Percentiles rank a stretch among this genome's conserved stretches.
phyloP scores from a whole-genome alignment of 2,329 filamentous ascomycete genomes.

The Periconia macrospinosa region DNA sequence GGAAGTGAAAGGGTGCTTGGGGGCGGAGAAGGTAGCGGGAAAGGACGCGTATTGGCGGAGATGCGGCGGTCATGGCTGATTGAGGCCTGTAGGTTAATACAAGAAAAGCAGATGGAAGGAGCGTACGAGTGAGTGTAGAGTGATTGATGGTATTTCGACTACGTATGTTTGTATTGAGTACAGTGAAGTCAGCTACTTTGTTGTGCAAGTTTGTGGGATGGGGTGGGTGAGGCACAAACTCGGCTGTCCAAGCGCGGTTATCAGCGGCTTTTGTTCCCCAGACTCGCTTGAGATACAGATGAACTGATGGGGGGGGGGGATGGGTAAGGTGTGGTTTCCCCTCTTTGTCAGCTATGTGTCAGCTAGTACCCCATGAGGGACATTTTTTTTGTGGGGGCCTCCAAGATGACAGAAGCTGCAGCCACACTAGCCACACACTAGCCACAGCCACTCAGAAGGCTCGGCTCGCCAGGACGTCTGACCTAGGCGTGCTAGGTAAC shows the following conservation, averaged over 20 bases:
- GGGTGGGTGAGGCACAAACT: not conserved
- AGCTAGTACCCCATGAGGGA: no score
- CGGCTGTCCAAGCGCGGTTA: not conserved
- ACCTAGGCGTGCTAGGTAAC: no score
- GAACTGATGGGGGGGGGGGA: no score
- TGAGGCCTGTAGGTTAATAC: not conserved
- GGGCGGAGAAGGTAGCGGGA: constrained; percentile 33
- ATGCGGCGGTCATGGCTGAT: constrained; percentile 30
- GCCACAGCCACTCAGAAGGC: no score
- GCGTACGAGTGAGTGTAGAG: not conserved
- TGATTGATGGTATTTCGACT: not conserved
- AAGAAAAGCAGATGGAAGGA: not conserved
- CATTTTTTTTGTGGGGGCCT: no score
- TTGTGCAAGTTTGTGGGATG: not conserved
- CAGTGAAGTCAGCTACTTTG: not conserved
- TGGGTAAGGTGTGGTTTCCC: no score
- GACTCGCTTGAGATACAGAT: not conserved
- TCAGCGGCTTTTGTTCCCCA: not conserved
- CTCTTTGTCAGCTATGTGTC: no score
- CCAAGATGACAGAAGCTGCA: no score
- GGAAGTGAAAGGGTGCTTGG: constrained; percentile 21
- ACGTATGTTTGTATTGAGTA: not conserved
- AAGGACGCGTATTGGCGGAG: constrained; percentile 34
- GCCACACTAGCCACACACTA: no score
- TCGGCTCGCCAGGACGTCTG: no score